These are phyloP conservation scores for Ceriops decandra DNA, from an alignment of 345 rosid species.

Conservation along the genomic window DNA sequence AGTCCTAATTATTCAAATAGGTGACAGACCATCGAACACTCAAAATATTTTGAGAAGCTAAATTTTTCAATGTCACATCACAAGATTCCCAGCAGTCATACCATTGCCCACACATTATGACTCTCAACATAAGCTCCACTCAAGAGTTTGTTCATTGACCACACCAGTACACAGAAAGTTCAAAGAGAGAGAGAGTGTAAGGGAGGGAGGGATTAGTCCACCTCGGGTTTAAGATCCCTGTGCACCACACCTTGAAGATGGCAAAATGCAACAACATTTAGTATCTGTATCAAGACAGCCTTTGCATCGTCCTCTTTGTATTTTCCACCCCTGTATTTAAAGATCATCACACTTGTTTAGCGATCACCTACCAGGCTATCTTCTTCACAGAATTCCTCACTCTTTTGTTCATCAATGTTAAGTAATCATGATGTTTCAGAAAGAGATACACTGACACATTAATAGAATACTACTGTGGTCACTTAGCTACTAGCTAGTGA, in stretches of 20 bases:
- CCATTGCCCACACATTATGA: not conserved
- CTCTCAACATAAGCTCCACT: not conserved
- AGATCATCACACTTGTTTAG: conserved; percentile 2
- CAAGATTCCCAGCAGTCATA: no score
- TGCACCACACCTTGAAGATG: conserved; percentile 98
- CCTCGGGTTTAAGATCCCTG: conserved; percentile 99
- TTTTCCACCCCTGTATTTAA: conserved; percentile 70
- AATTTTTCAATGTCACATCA: no score
- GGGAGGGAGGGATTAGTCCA: conserved; percentile 18
- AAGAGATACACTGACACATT: not conserved
- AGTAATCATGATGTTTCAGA: not conserved
- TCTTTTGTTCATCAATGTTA: conserved; percentile 2
- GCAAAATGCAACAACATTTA: conserved; percentile 77
- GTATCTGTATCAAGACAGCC: conserved; percentile 73
- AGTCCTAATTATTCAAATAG: no score
- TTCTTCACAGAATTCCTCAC: not conserved
- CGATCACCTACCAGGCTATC: not conserved
- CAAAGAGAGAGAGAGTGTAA: not conserved
- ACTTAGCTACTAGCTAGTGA: not conserved
- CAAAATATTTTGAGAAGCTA: no score
- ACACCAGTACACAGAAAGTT: no score
- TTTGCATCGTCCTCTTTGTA: conserved; percentile 88
- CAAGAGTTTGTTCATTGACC: not conserved
- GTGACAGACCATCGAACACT: no score
- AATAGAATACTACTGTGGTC: not conserved